Conservation (phyloP, 2,329 filamentous ascomycete genomes). For the Alternaria burnsii region DNA sequence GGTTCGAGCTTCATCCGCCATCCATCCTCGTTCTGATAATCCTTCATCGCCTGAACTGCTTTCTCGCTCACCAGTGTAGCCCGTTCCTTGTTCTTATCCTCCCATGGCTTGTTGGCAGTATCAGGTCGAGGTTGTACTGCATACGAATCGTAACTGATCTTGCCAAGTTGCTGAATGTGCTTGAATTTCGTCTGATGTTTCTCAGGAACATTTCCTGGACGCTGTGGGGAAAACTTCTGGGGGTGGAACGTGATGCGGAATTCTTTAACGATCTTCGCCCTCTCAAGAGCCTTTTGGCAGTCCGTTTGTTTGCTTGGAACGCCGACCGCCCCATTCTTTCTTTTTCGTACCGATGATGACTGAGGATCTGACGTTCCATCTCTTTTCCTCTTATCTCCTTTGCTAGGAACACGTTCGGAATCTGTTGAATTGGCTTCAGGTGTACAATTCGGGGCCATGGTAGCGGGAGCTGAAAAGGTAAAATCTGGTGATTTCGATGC, state of each 20-base stretch:
- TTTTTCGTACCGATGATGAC: not conserved
- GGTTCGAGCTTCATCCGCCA: slow-evolving; percentile 23
- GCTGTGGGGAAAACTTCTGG: not conserved
- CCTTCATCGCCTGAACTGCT: not conserved
- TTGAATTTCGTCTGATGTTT: slow-evolving; percentile 21
- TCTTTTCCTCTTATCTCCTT: slow-evolving; percentile 5
- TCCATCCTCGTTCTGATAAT: slow-evolving; percentile 18
- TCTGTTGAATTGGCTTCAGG: not conserved
- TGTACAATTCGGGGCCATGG: not conserved
- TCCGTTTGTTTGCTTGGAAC: not conserved
- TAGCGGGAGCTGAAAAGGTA: not conserved
- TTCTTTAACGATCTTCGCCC: not conserved
- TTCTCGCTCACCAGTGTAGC: slow-evolving; percentile 10
- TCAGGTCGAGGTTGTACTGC: slow-evolving; percentile 11
- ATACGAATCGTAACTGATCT: slow-evolving; percentile 15
- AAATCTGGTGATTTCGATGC: not conserved
- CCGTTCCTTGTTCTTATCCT: slow-evolving; percentile 18
- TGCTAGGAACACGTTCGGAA: not conserved
- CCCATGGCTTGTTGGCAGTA: slow-evolving; percentile 18
- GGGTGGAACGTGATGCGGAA: slow-evolving; percentile 7
- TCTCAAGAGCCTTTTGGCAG: slow-evolving; percentile 1
- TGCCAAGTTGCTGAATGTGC: slow-evolving; percentile 21
- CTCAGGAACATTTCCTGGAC: slow-evolving; percentile 13
- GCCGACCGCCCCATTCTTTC: not conserved
- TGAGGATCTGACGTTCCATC: not conserved